These are phyloP conservation scores for Zygotorulaspora mrakii DNA, from an alignment of 1,139 yeast species.

Conservation along the genomic window DNA sequence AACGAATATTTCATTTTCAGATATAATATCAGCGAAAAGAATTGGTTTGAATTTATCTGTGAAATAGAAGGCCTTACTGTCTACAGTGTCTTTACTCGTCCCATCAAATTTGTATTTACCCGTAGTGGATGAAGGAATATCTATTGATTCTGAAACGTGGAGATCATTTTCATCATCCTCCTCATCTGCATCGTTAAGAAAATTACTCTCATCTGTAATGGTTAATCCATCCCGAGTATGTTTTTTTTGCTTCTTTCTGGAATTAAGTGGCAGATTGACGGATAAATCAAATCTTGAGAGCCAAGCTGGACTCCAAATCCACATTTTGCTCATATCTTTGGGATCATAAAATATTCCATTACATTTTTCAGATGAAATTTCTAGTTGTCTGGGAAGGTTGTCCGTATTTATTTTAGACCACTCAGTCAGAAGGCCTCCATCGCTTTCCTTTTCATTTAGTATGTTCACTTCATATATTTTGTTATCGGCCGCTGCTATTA, in stretches of 20 bases:
- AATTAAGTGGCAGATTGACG: constrained; percentile 51
- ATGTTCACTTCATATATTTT: constrained; percentile 61
- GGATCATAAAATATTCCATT: constrained; percentile 59
- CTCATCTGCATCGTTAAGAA: constrained; percentile 32
- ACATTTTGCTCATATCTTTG: constrained; percentile 45
- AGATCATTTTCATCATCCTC: constrained; percentile 39
- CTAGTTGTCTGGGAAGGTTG: constrained; percentile 63
- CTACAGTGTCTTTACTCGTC: constrained; percentile 34
- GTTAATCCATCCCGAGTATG: constrained; percentile 63
- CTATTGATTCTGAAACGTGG: constrained; percentile 26
- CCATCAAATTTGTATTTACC: constrained; percentile 30
- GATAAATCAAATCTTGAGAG: constrained; percentile 67
- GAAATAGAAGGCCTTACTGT: constrained; percentile 59
- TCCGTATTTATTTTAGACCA: constrained; percentile 85
- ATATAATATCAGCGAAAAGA: constrained; percentile 57
- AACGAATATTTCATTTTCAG: constrained; percentile 57
- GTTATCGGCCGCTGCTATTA: constrained; percentile 71
- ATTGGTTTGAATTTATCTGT: constrained; percentile 76
- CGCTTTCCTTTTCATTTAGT: constrained; percentile 13
- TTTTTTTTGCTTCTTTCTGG: constrained; percentile 46
- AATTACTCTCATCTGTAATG: constrained; percentile 40
- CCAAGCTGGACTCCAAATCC: constrained; percentile 93
- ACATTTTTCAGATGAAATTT: constrained; percentile 62
- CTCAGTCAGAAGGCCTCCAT: constrained; percentile 49
- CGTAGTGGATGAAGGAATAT: constrained; percentile 12